Percentiles rank a stretch among this genome's conserved stretches.
Evolutionary conservation across 2,329 filamentous ascomycete species (phyloP).

Genomic region (Fusarium kyushuense): DNA sequence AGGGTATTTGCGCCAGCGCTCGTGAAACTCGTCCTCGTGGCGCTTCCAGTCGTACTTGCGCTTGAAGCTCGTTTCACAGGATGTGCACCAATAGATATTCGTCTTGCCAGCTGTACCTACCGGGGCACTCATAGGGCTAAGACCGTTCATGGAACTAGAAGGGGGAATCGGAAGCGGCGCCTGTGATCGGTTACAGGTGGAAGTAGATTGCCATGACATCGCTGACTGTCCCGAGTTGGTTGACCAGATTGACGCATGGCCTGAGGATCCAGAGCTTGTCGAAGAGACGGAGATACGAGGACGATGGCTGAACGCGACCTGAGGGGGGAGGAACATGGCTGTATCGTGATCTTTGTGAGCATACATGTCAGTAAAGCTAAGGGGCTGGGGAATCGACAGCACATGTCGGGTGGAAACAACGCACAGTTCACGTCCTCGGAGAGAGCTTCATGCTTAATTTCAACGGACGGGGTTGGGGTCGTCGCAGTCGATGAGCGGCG

Average conservation of each 20-base stretch:
- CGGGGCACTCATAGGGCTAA: conserved; percentile 45
- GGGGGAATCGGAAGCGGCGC: conserved; percentile 54
- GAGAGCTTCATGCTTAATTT: conserved; percentile 50
- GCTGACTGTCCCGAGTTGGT: conserved; percentile 56
- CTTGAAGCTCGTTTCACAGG: conserved; percentile 73
- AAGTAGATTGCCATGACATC: conserved; percentile 55
- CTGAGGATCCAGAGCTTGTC: conserved; percentile 63
- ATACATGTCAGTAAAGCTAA: conserved; percentile 17
- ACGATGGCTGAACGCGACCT: conserved; percentile 56
- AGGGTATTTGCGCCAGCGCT: conserved; percentile 75
- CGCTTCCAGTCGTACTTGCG: conserved; percentile 77
- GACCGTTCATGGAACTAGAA: conserved; percentile 50
- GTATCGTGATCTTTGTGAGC: conserved; percentile 40
- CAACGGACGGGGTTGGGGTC: conserved; percentile 42
- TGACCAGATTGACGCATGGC: conserved; percentile 62
- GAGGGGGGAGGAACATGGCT: conserved; percentile 52
- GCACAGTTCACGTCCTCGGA: conserved; percentile 47
- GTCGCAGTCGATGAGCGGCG: conserved; percentile 40
- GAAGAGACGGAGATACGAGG: conserved; percentile 63
- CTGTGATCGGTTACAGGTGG: conserved; percentile 53
- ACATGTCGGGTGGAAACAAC: conserved; percentile 29
- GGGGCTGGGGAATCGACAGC: not conserved
- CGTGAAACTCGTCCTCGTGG: conserved; percentile 77
- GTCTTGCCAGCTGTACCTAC: conserved; percentile 52
- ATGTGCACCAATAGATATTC: conserved; percentile 69